These are phyloP conservation scores for Suillus lakei DNA, from an alignment of 768 basidiomycete species.

Conservation along the genomic window DNA sequence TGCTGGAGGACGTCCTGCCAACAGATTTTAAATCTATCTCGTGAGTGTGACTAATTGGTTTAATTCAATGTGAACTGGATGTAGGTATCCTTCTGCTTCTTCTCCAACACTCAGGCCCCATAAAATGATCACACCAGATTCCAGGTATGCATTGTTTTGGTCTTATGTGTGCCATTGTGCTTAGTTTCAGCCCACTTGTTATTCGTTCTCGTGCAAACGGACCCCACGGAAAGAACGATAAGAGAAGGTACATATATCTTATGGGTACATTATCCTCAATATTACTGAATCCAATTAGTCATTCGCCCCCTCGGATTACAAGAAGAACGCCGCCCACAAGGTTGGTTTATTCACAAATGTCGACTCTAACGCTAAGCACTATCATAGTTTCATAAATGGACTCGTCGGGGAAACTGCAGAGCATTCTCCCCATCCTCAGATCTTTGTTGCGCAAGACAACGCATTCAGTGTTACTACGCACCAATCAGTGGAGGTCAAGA, in stretches of 20 bases:
- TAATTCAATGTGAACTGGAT: constrained; percentile 3
- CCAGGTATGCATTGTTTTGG: constrained; percentile 25
- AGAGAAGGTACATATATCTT: not conserved
- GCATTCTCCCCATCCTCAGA: not conserved
- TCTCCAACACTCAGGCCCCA: constrained; percentile 20
- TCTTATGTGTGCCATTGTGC: constrained; percentile 7
- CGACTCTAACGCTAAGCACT: not conserved
- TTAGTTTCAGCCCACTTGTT: constrained; percentile 25
- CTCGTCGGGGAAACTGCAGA: not conserved
- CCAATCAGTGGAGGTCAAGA: not conserved
- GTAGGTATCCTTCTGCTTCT: constrained; percentile 25
- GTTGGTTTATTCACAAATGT: not conserved
- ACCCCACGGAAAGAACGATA: constrained; percentile 15
- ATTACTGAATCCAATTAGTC: not conserved
- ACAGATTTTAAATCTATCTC: constrained; percentile 25
- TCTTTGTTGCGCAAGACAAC: not conserved
- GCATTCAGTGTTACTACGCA: not conserved
- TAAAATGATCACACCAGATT: constrained; percentile 36
- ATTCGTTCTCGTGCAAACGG: constrained; percentile 23
- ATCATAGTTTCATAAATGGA: not conserved
- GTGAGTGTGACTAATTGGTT: constrained; percentile 21
- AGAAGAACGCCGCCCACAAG: not conserved
- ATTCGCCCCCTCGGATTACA: not conserved
- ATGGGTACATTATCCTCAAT: not conserved
- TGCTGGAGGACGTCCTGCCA: constrained; percentile 18